Evolutionary conservation across 805 yeast species (phyloP).

Genomic region (Starmera caribaea): DNA sequence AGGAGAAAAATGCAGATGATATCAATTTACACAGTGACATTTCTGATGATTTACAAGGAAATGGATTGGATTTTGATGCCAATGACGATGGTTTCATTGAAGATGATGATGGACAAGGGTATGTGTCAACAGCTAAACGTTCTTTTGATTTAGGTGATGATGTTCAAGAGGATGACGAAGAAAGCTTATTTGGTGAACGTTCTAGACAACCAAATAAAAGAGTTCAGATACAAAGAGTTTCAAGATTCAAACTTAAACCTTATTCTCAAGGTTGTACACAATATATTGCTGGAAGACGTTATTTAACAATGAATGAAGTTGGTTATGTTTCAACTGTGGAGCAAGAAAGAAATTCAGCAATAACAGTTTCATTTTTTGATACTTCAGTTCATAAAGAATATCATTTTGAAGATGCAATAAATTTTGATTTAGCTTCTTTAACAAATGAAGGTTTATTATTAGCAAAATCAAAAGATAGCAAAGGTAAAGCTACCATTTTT

Average conservation of each 20-base stretch:
- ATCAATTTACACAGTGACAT: slow-evolving; percentile 15
- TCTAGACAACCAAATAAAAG: background rate
- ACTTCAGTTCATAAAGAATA: slow-evolving; percentile 66
- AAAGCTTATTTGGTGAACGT: background rate
- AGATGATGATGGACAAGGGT: slow-evolving; percentile 56
- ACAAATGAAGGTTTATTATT: slow-evolving; percentile 58
- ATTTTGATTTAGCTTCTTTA: slow-evolving; percentile 68
- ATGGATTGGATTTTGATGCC: slow-evolving; percentile 25
- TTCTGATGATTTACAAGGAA: slow-evolving; percentile 13
- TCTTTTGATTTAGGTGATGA: slow-evolving; percentile 4
- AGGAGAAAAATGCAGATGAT: slow-evolving; percentile 19
- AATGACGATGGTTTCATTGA: slow-evolving; percentile 46
- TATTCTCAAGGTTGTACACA: slow-evolving; percentile 88
- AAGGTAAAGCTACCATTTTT: slow-evolving; percentile 36
- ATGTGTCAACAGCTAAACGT: slow-evolving; percentile 19
- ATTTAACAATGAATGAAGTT: slow-evolving; percentile 65
- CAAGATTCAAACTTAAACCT: slow-evolving; percentile 37
- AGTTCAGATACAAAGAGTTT: slow-evolving; percentile 6
- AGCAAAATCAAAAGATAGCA: slow-evolving; percentile 36
- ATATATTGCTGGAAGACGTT: slow-evolving; percentile 58
- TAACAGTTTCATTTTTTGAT: slow-evolving; percentile 87
- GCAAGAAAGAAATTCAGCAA: slow-evolving; percentile 46
- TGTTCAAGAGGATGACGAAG: slow-evolving; percentile 1
- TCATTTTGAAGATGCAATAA: slow-evolving; percentile 69
- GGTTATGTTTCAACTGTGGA: slow-evolving; percentile 80